These are phyloP conservation scores for Chalciporus piperatus DNA, from an alignment of 768 basidiomycete species.

Conservation along the genomic window DNA sequence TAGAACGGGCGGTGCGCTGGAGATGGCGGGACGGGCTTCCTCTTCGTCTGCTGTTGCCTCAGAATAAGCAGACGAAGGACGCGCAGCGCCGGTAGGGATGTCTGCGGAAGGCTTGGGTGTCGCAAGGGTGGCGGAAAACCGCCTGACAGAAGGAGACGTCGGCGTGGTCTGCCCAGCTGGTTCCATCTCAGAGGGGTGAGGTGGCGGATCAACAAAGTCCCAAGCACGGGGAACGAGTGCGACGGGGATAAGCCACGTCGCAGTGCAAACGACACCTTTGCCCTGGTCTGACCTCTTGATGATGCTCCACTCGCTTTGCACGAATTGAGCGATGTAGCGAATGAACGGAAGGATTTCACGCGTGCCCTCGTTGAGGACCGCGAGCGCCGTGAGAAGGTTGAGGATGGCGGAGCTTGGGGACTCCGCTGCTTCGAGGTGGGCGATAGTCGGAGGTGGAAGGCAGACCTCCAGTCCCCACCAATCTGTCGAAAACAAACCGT, in stretches of 20 bases:
- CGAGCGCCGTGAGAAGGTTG: conserved; percentile 72
- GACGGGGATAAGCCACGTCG: conserved; percentile 87
- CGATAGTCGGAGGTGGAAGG: conserved; percentile 68
- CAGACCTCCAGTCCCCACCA: conserved; percentile 90
- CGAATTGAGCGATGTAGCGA: conserved; percentile 76
- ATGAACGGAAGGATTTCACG: conserved; percentile 83
- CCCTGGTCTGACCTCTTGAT: conserved; percentile 67
- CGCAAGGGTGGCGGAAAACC: conserved; percentile 22
- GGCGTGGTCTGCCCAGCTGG: conserved; percentile 17
- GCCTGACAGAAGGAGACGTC: conserved; percentile 20
- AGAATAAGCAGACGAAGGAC: conserved; percentile 31
- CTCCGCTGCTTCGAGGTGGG: conserved; percentile 60
- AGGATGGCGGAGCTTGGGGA: conserved; percentile 55
- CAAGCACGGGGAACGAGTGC: conserved; percentile 78
- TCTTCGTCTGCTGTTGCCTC: conserved; percentile 28
- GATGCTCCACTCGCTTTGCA: conserved; percentile 69
- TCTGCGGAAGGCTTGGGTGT: conserved; percentile 32
- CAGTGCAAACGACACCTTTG: conserved; percentile 80
- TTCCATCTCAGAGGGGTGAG: conserved; percentile 28
- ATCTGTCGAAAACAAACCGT: conserved; percentile 41
- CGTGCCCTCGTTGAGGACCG: conserved; percentile 68
- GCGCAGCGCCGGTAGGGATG: conserved; percentile 13
- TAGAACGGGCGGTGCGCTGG: conserved; percentile 30
- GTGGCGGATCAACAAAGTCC: conserved; percentile 59
- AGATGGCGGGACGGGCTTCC: conserved; percentile 21